Evolutionary conservation across 116 monocot species (phyloP).

Genomic region (Dioscorea cayenensis): DNA sequence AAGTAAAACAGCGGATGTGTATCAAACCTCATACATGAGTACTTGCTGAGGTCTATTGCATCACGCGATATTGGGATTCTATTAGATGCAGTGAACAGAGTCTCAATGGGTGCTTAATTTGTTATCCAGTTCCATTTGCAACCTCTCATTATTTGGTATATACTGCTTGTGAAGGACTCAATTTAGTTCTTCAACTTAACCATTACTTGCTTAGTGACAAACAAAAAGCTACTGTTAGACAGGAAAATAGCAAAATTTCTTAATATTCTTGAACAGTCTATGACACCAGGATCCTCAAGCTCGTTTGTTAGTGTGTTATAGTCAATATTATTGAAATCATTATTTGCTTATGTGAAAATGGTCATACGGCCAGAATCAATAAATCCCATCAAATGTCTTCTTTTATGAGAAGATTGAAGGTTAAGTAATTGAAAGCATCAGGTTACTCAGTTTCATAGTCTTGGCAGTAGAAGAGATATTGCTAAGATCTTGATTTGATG

Average conservation of each 20-base stretch:
- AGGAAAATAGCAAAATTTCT: too few relatives aligned
- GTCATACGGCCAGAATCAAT: too few relatives aligned
- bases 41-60: constrained; percentile 42
- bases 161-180: constrained; percentile 61
- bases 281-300: too few relatives aligned
- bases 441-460: too few relatives aligned
- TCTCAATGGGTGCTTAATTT: constrained; percentile 2
- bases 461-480: background rate
- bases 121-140: constrained; percentile 37
- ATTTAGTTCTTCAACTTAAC: constrained; percentile 42
- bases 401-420: too few relatives aligned
- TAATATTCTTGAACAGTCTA: too few relatives aligned
- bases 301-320: too few relatives aligned
- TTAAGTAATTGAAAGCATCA: too few relatives aligned
- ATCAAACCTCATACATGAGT: constrained; percentile 60
- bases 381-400: too few relatives aligned
- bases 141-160: constrained; percentile 60
- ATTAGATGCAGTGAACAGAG: constrained; percentile 42
- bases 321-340: too few relatives aligned
- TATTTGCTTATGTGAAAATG: too few relatives aligned
- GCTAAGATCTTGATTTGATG: background rate
- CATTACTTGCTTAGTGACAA: constrained; percentile 32
- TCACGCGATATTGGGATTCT: constrained; percentile 36
- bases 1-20: constrained; percentile 41
- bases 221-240: background rate